Evolutionary conservation across 2,329 filamentous ascomycete genomes (phyloP), one percentile per base, ranked within the genome.

Genomic region (Colletotrichum plurivorum): DNA sequence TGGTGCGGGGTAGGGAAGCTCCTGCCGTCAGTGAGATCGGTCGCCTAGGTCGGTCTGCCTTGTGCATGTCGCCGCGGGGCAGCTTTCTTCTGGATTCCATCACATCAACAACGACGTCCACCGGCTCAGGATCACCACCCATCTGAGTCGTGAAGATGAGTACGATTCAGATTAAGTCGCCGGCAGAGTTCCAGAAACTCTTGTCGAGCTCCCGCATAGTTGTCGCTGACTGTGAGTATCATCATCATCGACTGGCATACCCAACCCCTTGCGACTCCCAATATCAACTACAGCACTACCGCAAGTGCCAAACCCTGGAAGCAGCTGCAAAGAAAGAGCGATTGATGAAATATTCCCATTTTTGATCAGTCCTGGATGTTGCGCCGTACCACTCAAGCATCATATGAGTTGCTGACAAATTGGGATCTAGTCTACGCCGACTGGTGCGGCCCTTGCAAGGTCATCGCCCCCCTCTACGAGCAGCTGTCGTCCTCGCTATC

Each of bases 371-470:
- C 18, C 18, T 20, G 20, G 46, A n/a, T 4, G 22, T 49, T 49
- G n/a, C 20, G 46, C 20, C 46, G 12, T 13, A 18, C 20, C n/a
- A 36, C 31, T 12, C 8, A 22, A 22, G 4, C n/a, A 49, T 27
- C 18, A 4, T 41, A 41, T 51, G 57, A 39, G 25, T 49, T 25
- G 60, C 76, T 75, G 73, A 76, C 75, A 73, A 63, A 70, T 59
- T 59, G 65, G 46, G 75, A 72, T 75, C 63, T 75, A 97, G 94
- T 98, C 86, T 95, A 93, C 76, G 94, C 94, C 76, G 91, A 94
- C 76, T 96, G 93, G 91, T 97, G 93, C 77, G 91, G 85, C 41
- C 93, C 94, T 76, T 97, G 94, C 88, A 93, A 94, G 75, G 86
- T 89, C 72, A 94, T 98, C 73, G 93, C 92, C 6, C 94, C 95